Evolutionary conservation across 495 filamentous ascomycete genomes (phyloP).

Genomic region (Xylaria curta): DNA sequence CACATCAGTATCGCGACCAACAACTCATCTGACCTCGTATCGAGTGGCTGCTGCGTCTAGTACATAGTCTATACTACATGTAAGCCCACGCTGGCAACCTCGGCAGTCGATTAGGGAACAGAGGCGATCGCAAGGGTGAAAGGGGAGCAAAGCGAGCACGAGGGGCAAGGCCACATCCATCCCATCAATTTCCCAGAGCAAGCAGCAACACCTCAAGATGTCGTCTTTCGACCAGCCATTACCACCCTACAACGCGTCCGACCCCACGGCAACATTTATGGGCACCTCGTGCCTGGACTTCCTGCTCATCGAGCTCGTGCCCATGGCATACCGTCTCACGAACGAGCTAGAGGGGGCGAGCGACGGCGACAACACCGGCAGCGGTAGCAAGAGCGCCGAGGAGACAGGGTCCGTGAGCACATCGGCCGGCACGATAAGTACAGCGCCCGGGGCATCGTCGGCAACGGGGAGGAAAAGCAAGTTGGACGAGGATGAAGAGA

Average conservation of each 20-base stretch:
- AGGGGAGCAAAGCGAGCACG: not conserved
- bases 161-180: not conserved
- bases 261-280: constrained; percentile 79
- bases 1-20: not conserved
- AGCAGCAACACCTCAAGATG: constrained; percentile 12
- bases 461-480: constrained; percentile 33
- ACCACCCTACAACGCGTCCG: constrained; percentile 73
- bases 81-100: too few species aligned
- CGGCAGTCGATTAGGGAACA: not conserved
- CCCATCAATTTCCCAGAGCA: not conserved
- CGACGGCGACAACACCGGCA: constrained; percentile 17
- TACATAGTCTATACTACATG: not conserved
- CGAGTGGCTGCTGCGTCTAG: not conserved
- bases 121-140: not conserved
- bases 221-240: constrained; percentile 82
- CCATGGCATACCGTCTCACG: constrained; percentile 84
- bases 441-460: constrained; percentile 24
- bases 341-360: constrained; percentile 59
- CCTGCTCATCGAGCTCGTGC: constrained; percentile 94
- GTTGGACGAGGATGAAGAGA: constrained; percentile 73
- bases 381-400: constrained; percentile 18
- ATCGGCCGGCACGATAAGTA: constrained; percentile 39
- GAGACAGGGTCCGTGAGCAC: constrained; percentile 28
- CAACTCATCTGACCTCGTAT: not conserved
- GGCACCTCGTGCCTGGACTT: constrained; percentile 86